These are phyloP conservation scores for Penicillium sp. DNA, from an alignment of 2,329 filamentous ascomycete genomes.

Conservation along the genomic window DNA sequence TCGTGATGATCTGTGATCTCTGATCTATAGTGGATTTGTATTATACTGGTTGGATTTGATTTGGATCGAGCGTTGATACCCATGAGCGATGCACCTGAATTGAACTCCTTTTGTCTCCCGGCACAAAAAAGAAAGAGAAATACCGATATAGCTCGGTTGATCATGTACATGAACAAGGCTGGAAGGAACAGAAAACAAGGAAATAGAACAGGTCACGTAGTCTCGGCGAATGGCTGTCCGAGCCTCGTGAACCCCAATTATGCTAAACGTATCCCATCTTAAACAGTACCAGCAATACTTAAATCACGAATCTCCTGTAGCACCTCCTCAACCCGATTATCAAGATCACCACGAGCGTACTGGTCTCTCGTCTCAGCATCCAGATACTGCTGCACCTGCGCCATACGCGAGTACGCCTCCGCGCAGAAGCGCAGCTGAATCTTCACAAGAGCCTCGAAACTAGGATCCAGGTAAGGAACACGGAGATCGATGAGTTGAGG, in stretches of 20 bases:
- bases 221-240: not conserved
- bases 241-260: not conserved
- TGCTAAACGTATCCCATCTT: conserved; percentile 10
- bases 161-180: conserved; percentile 18
- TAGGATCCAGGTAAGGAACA: conserved; percentile 94
- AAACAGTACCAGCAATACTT: conserved; percentile 81
- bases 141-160: not conserved
- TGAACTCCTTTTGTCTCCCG: not conserved
- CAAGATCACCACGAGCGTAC: conserved; percentile 90
- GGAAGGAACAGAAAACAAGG: conserved; percentile 4
- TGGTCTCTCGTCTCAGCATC: conserved; percentile 94
- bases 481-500: conserved; percentile 95
- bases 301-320: conserved; percentile 95
- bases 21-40: not conserved
- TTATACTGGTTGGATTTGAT: conserved; percentile 2
- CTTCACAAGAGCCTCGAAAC: conserved; percentile 96
- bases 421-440: conserved; percentile 97
- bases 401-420: conserved; percentile 96
- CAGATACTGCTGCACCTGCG: conserved; percentile 97
- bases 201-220: not conserved
- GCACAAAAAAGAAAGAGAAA: not conserved
- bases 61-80: conserved; percentile 8
- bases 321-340: conserved; percentile 90
- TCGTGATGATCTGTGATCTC: conserved; percentile 22
- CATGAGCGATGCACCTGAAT: not conserved